Base-by-base conservation (phyloP, 164 flowering plant species). In the Vitis labrusca region DNA sequence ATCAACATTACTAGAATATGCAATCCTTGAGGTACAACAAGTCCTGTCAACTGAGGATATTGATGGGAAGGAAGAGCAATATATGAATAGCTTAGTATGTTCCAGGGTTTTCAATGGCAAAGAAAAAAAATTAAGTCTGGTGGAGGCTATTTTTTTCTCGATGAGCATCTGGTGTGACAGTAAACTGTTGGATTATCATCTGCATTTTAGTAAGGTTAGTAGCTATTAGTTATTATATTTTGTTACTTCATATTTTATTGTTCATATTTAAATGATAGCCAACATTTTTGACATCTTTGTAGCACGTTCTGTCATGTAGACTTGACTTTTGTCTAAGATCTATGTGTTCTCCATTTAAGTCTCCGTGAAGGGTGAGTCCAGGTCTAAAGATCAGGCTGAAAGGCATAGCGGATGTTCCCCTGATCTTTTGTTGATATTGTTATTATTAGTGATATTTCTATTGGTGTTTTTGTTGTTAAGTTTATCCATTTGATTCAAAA, bases 111-210 rank as follows among this genome's bases (percentile, higher is more conserved):
- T 37, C 65, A 76, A 75, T 71, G 85, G 74, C 19, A 60, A 68
- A 32, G 69, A 77, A 70, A 56, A 59, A 60, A 73, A 80, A 69
- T 59, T 81, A 70, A 78, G 76, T 71, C 73, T 93, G 77, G 74
- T 83, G 68, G 77, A 85, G 70, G 86, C 91, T 61, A 73, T 93
- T 66, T 77, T 84, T 57, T 65, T 81, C 63, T 87, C 91, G 27
- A 83, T 89, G 63, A 78, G 81, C 72, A 64, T 63, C 56, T 93
- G 97, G 97, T 89, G 92, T 76, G 90, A 85, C 70, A 71, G 63
- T 63, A 83, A 81, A 75, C 80, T 93, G 71, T 74, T 76, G 71
- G 91, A 91, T 77, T 93, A 91, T 77, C 98, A 93, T 77, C 85
- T 79, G 68, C 85, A 87, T 76, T 93, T 89, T 67, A 67, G 83